Evolutionary conservation across 2,329 filamentous ascomycete genomes (phyloP).

Genomic region (Aspergillus udagawae): DNA sequence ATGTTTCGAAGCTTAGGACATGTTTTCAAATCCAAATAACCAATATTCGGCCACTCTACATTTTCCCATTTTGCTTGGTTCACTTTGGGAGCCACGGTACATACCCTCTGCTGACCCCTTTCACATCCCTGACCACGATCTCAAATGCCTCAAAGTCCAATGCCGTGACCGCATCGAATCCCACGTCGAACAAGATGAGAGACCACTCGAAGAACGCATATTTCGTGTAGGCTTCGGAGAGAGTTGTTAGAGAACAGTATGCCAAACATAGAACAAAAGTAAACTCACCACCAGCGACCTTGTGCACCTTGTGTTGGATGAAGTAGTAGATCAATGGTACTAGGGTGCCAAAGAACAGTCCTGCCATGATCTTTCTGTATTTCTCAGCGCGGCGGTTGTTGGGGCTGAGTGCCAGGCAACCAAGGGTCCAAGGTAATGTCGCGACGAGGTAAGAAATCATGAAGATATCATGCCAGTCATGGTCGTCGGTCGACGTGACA

Average conservation of each 20-base stretch:
- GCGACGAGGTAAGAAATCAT: slow-evolving; percentile 98
- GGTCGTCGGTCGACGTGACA: slow-evolving; percentile 95
- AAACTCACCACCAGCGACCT: slow-evolving; percentile 77
- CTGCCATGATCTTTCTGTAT: slow-evolving; percentile 81
- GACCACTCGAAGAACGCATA: slow-evolving; percentile 99
- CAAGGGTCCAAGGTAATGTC: slow-evolving; percentile 90
- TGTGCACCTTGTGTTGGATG: slow-evolving; percentile 97
- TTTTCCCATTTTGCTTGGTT: slow-evolving; percentile 43
- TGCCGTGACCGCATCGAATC: slow-evolving; percentile 90
- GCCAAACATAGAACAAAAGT: background rate
- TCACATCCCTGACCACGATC: slow-evolving; percentile 80
- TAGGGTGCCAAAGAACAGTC: slow-evolving; percentile 83
- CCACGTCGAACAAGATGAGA: slow-evolving; percentile 90
- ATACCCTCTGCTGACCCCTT: slow-evolving; percentile 95
- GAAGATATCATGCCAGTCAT: slow-evolving; percentile 98
- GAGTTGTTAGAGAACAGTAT: slow-evolving; percentile 1
- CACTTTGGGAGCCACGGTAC: slow-evolving; percentile 93
- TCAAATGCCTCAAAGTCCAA: slow-evolving; percentile 89
- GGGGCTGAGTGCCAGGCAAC: slow-evolving; percentile 83
- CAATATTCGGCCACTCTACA: slow-evolving; percentile 45
- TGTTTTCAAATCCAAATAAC: slow-evolving; percentile 36
- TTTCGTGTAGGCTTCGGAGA: slow-evolving; percentile 77
- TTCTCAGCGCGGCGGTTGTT: slow-evolving; percentile 77
- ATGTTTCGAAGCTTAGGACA: slow-evolving; percentile 32
- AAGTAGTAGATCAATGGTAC: slow-evolving; percentile 93